Evolutionary conservation across 2,329 filamentous ascomycete genomes (phyloP), one percentile per base, ranked within the genome.

Genomic region (Botryosphaeria dothidea): DNA sequence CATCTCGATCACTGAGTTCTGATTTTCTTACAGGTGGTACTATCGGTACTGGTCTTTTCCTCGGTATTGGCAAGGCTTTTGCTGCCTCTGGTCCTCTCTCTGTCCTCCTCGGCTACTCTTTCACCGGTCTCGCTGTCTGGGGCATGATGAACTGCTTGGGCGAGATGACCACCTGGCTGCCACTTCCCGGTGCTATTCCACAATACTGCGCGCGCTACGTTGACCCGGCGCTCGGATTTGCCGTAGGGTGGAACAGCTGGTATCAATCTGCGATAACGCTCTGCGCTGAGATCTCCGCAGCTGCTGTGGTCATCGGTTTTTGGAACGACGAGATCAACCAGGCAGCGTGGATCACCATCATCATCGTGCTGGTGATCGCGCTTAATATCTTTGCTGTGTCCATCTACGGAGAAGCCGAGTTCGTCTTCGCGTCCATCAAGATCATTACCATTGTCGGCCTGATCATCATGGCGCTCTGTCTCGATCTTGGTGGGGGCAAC

Each of bases 151-250:
- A 69, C 29, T 71, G 68, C 43, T 65, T 72, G 3, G 70, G 68
- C 17, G 71, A 72, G 43, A 72, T 73, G 71, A 67, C 68, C 1
- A 70, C 70, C 2, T 72, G 69, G 68, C 65, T 74, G 19, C 70
- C 69, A 38, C 66, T 73, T 3, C 70, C 90, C 92, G n/a, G 93
- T 68, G 46, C 93, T 91, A 1, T 96, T 96, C 73, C 90, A 91
- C 1, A 88, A 90, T 4, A 96, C 78, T 93, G 92, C 13, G 95
- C 91, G 34, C 86, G 93, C 6, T 66, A 64, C 36, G 58, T 66
- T 9, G 58, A 64, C 19, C 65, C 65, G n/a, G 60, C 60, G 1
- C 21, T 66, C 6, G 65, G 65, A 1, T 66, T 66, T 36, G 65
- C 65, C 1, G 46, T 66, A 1, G 65, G 65, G 2, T 66, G 41